These are phyloP conservation scores for Stagonosporopsis rhizophila DNA, from an alignment of 2,329 filamentous ascomycete species.

Conservation along the genomic window DNA sequence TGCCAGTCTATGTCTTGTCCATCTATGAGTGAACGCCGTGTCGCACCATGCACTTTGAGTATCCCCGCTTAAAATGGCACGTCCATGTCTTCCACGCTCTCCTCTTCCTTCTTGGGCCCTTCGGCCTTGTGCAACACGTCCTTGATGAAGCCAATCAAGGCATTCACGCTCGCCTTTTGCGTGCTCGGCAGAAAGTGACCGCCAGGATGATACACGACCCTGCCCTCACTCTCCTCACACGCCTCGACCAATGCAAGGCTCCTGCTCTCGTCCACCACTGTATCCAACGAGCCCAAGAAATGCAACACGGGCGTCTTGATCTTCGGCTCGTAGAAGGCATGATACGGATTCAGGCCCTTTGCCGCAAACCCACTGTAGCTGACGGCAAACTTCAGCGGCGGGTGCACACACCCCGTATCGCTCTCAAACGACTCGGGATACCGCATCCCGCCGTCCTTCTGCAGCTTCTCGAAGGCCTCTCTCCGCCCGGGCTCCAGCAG, in stretches of 20 bases:
- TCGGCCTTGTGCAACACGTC: constrained; percentile 55
- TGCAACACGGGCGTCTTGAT: constrained; percentile 81
- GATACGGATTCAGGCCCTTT: constrained; percentile 64
- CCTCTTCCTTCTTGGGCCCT: constrained; percentile 54
- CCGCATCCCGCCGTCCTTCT: constrained; percentile 53
- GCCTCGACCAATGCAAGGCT: constrained; percentile 71
- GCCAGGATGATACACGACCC: constrained; percentile 77
- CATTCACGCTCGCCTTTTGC: constrained; percentile 79
- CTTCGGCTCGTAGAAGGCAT: constrained; percentile 75
- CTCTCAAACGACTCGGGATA: constrained; percentile 60
- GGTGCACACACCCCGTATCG: constrained; percentile 51
- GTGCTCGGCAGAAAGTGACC: constrained; percentile 86
- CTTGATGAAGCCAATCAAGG: constrained; percentile 74
- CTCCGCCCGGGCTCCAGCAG: constrained; percentile 67
- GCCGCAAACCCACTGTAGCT: constrained; percentile 80
- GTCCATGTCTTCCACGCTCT: constrained; percentile 72
- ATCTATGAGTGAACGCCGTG: constrained; percentile 26
- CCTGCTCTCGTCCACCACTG: constrained; percentile 81
- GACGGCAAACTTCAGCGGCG: constrained; percentile 72
- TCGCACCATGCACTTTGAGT: neutral
- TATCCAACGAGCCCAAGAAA: constrained; percentile 83
- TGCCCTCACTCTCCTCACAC: constrained; percentile 61
- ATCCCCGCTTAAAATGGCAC: constrained; percentile 62
- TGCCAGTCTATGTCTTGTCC: constrained; percentile 15
- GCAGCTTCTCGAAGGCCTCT: constrained; percentile 57